These are phyloP conservation scores for Vigna radiata DNA, from an alignment of 306 rosid species.

Conservation along the genomic window DNA sequence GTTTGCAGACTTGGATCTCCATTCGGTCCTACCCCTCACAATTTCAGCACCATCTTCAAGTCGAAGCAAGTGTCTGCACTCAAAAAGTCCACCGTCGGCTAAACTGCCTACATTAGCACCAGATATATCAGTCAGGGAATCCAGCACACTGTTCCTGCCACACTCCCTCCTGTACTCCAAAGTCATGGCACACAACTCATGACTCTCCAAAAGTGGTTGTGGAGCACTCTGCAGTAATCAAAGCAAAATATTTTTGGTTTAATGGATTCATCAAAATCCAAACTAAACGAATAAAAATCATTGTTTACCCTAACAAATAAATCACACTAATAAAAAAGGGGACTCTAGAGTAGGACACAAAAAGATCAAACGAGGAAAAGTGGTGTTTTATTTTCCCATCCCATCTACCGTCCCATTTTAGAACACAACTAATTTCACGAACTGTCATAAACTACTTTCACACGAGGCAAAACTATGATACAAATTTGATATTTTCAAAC, in stretches of 20 bases:
- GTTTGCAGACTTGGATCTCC: conserved; percentile 74
- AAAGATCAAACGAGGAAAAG: neutral
- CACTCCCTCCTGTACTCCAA: conserved; percentile 97
- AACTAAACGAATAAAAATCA: neutral
- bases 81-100: conserved; percentile 56
- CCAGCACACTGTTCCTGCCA: conserved; percentile 82
- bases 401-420: neutral
- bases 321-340: conserved; percentile 3
- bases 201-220: conserved; percentile 80
- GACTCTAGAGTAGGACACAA: neutral
- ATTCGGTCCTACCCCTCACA: conserved; percentile 89
- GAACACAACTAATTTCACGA: conserved; percentile 5
- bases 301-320: neutral
- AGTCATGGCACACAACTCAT: conserved; percentile 68
- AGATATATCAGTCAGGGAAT: conserved; percentile 74
- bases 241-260: neutral
- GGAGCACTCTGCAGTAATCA: conserved; percentile 87
- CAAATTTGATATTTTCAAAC: neutral
- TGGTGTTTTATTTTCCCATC: neutral
- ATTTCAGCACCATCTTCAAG: conserved; percentile 83
- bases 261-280: neutral
- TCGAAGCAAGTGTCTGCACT: conserved; percentile 88
- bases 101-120: conserved; percentile 55
- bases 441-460: conserved; percentile 5
- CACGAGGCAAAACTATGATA: neutral